A percentile compares a stretch with the other conserved stretches of the same genome.
phyloP scores from a whole-genome alignment of 164 flowering plant species.

The Vitis rotundifolia region DNA sequence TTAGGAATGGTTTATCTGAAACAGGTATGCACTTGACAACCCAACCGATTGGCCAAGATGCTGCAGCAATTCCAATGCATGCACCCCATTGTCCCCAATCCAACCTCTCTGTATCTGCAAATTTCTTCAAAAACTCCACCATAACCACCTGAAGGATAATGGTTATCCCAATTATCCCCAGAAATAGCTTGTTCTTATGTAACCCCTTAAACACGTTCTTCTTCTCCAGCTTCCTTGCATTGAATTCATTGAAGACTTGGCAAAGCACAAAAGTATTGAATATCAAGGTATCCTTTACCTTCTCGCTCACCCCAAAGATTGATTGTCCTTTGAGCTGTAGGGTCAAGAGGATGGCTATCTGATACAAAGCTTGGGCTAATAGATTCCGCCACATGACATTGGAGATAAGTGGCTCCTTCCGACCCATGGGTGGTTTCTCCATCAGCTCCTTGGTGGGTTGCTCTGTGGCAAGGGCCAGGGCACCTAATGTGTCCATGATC shows the following conservation, averaged over 20 bases:
- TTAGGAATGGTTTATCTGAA: conserved; percentile 30
- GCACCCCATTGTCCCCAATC: conserved; percentile 58
- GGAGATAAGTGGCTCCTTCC: conserved; percentile 55
- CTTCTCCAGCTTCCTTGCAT: conserved; percentile 47
- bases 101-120: conserved; percentile 57
- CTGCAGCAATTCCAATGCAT: conserved; percentile 39
- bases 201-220: conserved; percentile 48
- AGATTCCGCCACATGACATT: conserved; percentile 75
- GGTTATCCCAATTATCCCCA: conserved; percentile 43
- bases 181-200: conserved; percentile 40
- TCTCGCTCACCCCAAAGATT: conserved; percentile 34
- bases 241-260: conserved; percentile 63
- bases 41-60: conserved; percentile 59
- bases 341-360: conserved; percentile 38
- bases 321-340: conserved; percentile 47
- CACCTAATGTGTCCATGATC: conserved; percentile 72
- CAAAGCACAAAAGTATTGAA: conserved; percentile 63
- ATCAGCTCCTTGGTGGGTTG: conserved; percentile 55
- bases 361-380: conserved; percentile 53
- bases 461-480: conserved; percentile 67
- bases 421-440: conserved; percentile 54
- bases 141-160: conserved; percentile 49
- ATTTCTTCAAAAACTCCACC: conserved; percentile 50
- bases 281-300: conserved; percentile 47
- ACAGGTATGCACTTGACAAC: conserved; percentile 55